Base-by-base conservation (phyloP, 2,329 filamentous ascomycete species). In the Sphaerulina populicola region DNA sequence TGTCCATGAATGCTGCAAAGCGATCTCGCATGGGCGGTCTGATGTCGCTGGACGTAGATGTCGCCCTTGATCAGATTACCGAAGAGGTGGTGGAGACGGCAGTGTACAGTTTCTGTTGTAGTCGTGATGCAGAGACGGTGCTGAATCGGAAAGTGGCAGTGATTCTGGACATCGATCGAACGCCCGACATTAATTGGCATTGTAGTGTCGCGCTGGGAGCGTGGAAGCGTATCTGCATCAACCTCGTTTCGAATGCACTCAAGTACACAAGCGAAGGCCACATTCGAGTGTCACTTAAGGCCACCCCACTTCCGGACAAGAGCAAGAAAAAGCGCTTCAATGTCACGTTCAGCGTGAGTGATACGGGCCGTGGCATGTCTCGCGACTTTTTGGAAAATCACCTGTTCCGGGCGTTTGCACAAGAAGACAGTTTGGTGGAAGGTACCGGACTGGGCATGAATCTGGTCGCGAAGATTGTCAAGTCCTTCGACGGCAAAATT, bases 361-460 rank as follows among this genome's bases (percentile, higher is more conserved):
- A 88, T 57, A 83, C 81, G 0, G 84, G 84, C 0, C 74, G 74
- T 33, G 84, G 84, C 1, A 87, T 87, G 45, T 76, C 76, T 0
- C 71, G 77, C 10, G 79, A 84, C 6, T 88, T 81, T 55, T 66
- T 86, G 4, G 72, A 76, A 27, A 76, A 79, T 12, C 73, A 77
- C 11, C 66, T 86, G 0, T 87, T 82, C 63, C 77, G 75, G 0
- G 79, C 82, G 0, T 86, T 86, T 53, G 68, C 73, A 0, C 83
- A 87, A 53, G 84, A 87, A 59, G 75, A 85, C 42, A 68, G 71
- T 0, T 64, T 86, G 1, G 72, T 77, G 0, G 75, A 78, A 0
- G 83, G 83, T 0, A 79, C 79, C 0, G 83, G 83, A 0, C 69
- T 87, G 0, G 84, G 84, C 0, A 66, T 88, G 45, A 83, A 79